Evolutionary conservation across 345 rosid species (phyloP).

Genomic region (Rhizophora mangle): DNA sequence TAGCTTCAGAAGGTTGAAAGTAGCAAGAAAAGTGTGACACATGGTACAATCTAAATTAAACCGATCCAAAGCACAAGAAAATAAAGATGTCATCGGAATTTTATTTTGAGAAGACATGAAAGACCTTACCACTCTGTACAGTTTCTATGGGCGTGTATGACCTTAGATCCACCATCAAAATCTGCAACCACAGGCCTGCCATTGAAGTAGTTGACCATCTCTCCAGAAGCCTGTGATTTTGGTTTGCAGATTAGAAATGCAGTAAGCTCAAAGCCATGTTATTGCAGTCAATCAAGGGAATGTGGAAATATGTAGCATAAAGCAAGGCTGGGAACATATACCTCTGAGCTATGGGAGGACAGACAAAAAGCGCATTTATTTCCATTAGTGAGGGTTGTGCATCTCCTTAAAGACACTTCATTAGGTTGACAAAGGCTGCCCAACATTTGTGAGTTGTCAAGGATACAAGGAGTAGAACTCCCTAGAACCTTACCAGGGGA

Average conservation of each 20-base stretch:
- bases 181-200: conserved; percentile 66
- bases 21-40: neutral
- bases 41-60: neutral
- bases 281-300: neutral
- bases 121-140: conserved; percentile 82
- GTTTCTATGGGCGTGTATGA: conserved; percentile 69
- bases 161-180: conserved; percentile 47
- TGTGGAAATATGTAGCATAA: conserved; percentile 1
- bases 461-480: conserved; percentile 13
- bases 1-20: neutral
- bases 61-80: neutral
- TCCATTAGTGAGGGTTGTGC: conserved; percentile 27
- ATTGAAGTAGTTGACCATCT: conserved; percentile 68
- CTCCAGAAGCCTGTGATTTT: conserved; percentile 65
- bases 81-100: neutral
- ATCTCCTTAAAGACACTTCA: conserved; percentile 30
- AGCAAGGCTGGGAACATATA: conserved; percentile 20
- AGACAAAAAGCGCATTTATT: conserved; percentile 74
- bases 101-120: neutral
- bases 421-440: conserved; percentile 24
- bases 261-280: neutral
- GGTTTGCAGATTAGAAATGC: conserved; percentile 14
- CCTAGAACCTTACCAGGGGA: conserved; percentile 16
- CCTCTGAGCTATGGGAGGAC: conserved; percentile 71
- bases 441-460: conserved; percentile 20